phyloP scores from a whole-genome alignment of 1,139 yeast genomes.

The Insectozyma bohioensis region DNA sequence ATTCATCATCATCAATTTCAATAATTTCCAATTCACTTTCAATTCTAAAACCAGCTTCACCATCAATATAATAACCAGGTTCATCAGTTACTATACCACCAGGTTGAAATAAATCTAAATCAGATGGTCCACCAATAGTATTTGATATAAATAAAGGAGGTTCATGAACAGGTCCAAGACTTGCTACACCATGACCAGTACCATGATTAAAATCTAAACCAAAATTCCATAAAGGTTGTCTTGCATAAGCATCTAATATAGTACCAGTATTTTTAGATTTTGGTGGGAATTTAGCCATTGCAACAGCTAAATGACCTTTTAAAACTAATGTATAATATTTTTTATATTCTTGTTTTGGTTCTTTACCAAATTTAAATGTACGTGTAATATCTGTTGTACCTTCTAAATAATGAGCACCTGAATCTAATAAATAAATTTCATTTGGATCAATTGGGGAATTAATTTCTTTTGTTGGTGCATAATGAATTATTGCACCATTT shows the following conservation, averaged over 20 bases:
- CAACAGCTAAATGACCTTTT: constrained; percentile 56
- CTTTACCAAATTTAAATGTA: constrained; percentile 43
- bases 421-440: constrained; percentile 46
- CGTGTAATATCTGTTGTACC: constrained; percentile 64
- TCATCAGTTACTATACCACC: constrained; percentile 56
- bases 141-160: constrained; percentile 52
- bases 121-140: constrained; percentile 34
- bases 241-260: constrained; percentile 49
- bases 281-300: constrained; percentile 51
- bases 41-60: constrained; percentile 51
- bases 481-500: constrained; percentile 56
- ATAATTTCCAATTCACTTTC: constrained; percentile 53
- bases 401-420: constrained; percentile 58
- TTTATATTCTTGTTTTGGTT: constrained; percentile 25
- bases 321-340: constrained; percentile 52
- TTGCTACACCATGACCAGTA: constrained; percentile 61
- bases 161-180: constrained; percentile 57
- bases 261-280: constrained; percentile 40
- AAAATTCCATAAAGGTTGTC: constrained; percentile 53
- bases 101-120: constrained; percentile 32
- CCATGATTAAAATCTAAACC: constrained; percentile 59
- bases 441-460: constrained; percentile 41
- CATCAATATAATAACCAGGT: constrained; percentile 57
- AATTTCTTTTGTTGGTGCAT: constrained; percentile 48
- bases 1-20: constrained; percentile 24